Evolutionary conservation across 441 rosid species (phyloP).

Genomic region (Erodium trifolium): DNA sequence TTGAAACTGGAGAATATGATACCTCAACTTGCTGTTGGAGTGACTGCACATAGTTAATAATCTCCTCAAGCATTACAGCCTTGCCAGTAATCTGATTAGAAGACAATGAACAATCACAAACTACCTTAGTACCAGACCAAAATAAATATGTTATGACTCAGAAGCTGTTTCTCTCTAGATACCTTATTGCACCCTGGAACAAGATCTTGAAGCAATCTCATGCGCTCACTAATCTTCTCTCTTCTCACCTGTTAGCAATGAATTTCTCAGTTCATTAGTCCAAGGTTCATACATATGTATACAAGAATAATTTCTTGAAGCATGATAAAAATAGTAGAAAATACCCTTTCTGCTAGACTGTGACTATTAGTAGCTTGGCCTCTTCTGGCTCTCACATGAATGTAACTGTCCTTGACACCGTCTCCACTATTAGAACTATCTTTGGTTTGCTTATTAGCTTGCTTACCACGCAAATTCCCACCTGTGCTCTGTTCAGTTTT

Average conservation of each 20-base stretch:
- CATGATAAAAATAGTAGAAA: not conserved
- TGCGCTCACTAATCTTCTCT: constrained; percentile 69
- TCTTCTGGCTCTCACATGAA: constrained; percentile 86
- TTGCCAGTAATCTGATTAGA: constrained; percentile 66
- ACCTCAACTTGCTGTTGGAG: constrained; percentile 76
- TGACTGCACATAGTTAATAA: constrained; percentile 74
- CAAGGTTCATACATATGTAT: not conserved
- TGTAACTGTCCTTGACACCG: constrained; percentile 62
- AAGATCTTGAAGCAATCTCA: constrained; percentile 74
- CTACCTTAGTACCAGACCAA: constrained; percentile 10
- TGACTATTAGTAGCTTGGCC: constrained; percentile 96
- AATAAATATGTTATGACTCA: not conserved
- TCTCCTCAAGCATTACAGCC: constrained; percentile 81
- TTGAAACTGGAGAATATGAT: constrained; percentile 15
- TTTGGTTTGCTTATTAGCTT: constrained; percentile 42
- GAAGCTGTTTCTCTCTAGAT: constrained; percentile 10
- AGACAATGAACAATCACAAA: constrained; percentile 16
- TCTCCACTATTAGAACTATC: constrained; percentile 58
- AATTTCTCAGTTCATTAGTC: constrained; percentile 15
- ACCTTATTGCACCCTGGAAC: constrained; percentile 78
- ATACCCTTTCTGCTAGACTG: constrained; percentile 17
- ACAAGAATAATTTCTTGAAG: not conserved
- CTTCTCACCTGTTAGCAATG: constrained; percentile 48
- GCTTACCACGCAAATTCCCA: constrained; percentile 43
- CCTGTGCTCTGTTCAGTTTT: constrained; percentile 36